These are phyloP conservation scores for Artemisia tridentata DNA, from an alignment of 129 eudicot genomes.

Conservation along the genomic window DNA sequence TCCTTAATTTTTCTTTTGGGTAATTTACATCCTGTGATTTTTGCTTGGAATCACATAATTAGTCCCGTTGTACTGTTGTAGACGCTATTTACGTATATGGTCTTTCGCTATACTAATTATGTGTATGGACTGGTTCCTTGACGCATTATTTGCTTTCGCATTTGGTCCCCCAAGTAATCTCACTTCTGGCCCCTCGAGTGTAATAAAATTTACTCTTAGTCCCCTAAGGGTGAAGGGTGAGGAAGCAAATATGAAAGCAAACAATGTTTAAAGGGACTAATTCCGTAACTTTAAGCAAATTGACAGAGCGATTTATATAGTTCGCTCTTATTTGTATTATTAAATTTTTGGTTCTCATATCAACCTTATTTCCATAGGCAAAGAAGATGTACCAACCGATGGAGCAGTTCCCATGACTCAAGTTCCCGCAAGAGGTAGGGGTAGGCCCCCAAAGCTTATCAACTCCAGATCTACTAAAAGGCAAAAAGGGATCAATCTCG, in stretches of 20 bases:
- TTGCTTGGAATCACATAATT: too few relatives aligned
- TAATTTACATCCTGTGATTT: too few relatives aligned
- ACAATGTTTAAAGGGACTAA: too few relatives aligned
- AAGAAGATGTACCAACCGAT: conserved; percentile 21
- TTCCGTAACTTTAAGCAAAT: not conserved
- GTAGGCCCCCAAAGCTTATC: conserved; percentile 17
- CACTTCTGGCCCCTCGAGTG: too few relatives aligned
- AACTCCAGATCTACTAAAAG: conserved; percentile 54
- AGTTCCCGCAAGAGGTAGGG: conserved; percentile 21
- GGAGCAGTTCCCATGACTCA: conserved; percentile 25
- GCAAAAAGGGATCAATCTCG: conserved; percentile 40
- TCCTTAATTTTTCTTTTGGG: not conserved
- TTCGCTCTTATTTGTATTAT: not conserved
- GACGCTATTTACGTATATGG: too few relatives aligned
- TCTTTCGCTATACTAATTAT: too few relatives aligned
- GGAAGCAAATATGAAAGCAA: too few relatives aligned
- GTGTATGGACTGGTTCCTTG: too few relatives aligned
- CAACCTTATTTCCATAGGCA: not conserved
- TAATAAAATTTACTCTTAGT: too few relatives aligned
- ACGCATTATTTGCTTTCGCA: too few relatives aligned
- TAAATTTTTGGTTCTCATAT: not conserved
- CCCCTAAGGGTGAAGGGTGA: too few relatives aligned
- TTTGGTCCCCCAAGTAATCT: too few relatives aligned
- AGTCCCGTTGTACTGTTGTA: not conserved
- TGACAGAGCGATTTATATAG: not conserved